phyloP scores from a whole-genome alignment of 768 basidiomycete genomes.

The Amanita exitialis region DNA sequence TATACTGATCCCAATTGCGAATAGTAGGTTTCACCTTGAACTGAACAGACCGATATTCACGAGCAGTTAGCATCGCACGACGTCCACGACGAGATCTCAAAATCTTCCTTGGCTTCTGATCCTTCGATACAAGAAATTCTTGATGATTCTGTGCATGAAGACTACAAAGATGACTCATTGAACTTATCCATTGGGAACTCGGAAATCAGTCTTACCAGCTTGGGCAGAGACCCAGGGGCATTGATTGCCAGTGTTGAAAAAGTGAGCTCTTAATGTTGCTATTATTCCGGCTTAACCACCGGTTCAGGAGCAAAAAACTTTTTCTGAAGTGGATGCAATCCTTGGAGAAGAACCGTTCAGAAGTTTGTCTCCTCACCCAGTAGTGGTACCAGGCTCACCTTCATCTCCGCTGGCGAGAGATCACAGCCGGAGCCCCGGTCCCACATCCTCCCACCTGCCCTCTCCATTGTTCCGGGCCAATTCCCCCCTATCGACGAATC shows the following conservation, averaged over 20 bases:
- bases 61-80: neutral
- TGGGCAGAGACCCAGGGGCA: conserved; percentile 6
- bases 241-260: conserved; percentile 2
- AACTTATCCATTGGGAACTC: conserved; percentile 12
- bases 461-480: conserved; percentile 1
- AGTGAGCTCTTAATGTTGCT: neutral
- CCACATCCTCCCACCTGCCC: neutral
- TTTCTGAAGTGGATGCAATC: neutral
- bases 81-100: neutral
- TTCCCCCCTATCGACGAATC: neutral
- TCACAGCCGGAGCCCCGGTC: conserved; percentile 1
- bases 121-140: conserved; percentile 15
- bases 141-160: conserved; percentile 8
- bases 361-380: conserved; percentile 1
- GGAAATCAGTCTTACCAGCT: conserved; percentile 15
- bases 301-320: neutral
- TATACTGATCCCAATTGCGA: conserved; percentile 18
- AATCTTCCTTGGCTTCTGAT: conserved; percentile 9
- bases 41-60: neutral
- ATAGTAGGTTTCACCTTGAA: conserved; percentile 11
- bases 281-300: neutral
- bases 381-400: neutral
- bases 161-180: conserved; percentile 15
- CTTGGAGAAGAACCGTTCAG: neutral
- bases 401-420: conserved; percentile 4